Percentiles rank a stretch among this genome's conserved stretches.
Conservation (phyloP, 495 filamentous ascomycete species). For the Penicillium verhagenii region DNA sequence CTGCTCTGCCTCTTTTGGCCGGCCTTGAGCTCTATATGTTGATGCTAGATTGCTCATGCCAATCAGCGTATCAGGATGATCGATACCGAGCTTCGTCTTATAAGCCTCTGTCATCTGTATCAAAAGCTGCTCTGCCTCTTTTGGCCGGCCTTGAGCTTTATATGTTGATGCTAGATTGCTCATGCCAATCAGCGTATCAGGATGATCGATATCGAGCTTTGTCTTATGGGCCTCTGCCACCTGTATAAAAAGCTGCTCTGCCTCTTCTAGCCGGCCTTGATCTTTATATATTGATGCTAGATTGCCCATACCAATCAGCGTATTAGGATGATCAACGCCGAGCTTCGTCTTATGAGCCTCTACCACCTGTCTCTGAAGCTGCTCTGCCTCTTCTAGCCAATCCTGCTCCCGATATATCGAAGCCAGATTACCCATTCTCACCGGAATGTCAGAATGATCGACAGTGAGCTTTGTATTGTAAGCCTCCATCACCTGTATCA, state of each 20-base stretch:
- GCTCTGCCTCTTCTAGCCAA: slow-evolving; percentile 3
- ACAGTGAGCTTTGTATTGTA: not conserved
- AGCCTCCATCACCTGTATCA: slow-evolving; percentile 13
- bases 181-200: not conserved
- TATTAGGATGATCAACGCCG: not conserved
- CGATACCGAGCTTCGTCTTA: not conserved
- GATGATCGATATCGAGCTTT: not conserved
- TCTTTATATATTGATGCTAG: slow-evolving; percentile 17
- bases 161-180: slow-evolving; percentile 16
- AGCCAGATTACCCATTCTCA: slow-evolving; percentile 15
- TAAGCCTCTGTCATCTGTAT: slow-evolving; percentile 10
- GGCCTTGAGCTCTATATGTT: too few relatives aligned
- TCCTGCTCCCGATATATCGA: too few relatives aligned
- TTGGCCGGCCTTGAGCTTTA: slow-evolving; percentile 17
- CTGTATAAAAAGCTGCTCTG: slow-evolving; percentile 10
- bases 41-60: slow-evolving; percentile 16
- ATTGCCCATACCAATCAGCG: slow-evolving; percentile 4
- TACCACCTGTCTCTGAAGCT: slow-evolving; percentile 18
- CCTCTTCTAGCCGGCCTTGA: slow-evolving; percentile 15
- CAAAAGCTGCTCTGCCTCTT: slow-evolving; percentile 9
- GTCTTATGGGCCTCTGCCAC: slow-evolving; percentile 8
- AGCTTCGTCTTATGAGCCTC: not conserved
- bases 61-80: not conserved
- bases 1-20: too few relatives aligned
- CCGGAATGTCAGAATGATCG: not conserved